phyloP scores from a whole-genome alignment of 768 basidiomycete species.

The Suillus subluteus region DNA sequence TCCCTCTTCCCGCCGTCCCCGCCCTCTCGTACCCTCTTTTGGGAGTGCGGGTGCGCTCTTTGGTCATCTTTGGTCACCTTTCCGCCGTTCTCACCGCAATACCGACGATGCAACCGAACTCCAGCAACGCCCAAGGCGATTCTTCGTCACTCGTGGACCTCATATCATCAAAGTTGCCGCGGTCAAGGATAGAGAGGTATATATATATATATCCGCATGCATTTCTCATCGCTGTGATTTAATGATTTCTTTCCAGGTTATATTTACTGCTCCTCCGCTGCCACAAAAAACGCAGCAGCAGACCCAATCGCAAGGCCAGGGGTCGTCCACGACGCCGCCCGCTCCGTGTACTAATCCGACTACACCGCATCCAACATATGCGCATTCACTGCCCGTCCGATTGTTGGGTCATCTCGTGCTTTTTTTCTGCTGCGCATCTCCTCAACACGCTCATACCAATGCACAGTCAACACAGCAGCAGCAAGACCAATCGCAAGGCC shows the following conservation, averaged over 20 bases:
- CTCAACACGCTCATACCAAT: neutral
- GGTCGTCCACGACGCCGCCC: neutral
- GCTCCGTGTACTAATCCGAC: neutral
- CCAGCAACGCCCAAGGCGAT: neutral
- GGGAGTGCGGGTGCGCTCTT: neutral
- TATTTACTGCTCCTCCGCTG: neutral
- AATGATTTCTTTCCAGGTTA: neutral
- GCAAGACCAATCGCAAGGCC: neutral
- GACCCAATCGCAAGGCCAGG: neutral
- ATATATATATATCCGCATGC: too few relatives aligned
- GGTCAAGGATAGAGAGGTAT: neutral
- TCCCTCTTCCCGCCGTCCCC: neutral
- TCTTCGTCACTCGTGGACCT: neutral
- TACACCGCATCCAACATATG: neutral
- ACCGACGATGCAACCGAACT: neutral
- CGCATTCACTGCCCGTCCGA: neutral
- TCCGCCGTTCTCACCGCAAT: neutral
- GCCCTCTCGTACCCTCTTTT: neutral
- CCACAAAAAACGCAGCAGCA: neutral
- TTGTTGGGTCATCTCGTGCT: neutral
- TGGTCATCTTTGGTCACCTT: neutral
- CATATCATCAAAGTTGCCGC: neutral
- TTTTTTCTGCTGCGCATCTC: neutral
- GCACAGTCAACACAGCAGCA: neutral
- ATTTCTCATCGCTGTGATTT: neutral